Conservation (phyloP, 768 basidiomycete genomes). For the Floccularia luteovirens region DNA sequence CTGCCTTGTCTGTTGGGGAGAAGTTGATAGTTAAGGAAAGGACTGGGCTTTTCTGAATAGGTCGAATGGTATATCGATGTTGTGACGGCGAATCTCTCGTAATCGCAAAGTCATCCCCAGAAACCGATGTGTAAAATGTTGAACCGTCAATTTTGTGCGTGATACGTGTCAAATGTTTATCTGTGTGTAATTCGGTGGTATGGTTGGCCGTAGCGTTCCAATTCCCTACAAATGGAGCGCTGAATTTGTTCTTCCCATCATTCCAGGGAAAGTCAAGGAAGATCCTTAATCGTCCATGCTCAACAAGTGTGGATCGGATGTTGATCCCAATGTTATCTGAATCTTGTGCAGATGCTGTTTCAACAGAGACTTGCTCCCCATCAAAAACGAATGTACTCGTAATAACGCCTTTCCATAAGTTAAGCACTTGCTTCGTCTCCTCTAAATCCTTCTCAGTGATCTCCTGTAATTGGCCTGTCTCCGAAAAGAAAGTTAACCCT, state of each 20-base stretch:
- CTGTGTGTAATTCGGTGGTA: constrained; percentile 27
- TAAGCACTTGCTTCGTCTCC: constrained; percentile 31
- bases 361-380: constrained; percentile 26
- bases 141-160: constrained; percentile 30
- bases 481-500: constrained; percentile 34
- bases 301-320: constrained; percentile 32
- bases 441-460: constrained; percentile 30
- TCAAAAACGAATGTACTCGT: constrained; percentile 35
- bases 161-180: constrained; percentile 25
- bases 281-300: constrained; percentile 28
- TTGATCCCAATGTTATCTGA: constrained; percentile 31
- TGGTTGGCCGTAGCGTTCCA: constrained; percentile 40
- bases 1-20: constrained; percentile 8
- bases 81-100: constrained; percentile 29
- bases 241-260: constrained; percentile 47
- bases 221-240: constrained; percentile 50
- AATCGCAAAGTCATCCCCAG: constrained; percentile 30
- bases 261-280: constrained; percentile 59
- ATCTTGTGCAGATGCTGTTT: constrained; percentile 29
- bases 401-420: constrained; percentile 49
- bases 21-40: constrained; percentile 32
- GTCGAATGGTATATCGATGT: constrained; percentile 41
- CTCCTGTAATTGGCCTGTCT: constrained; percentile 14
- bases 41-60: constrained; percentile 14
- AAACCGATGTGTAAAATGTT: constrained; percentile 34